These are phyloP conservation scores for Vitis hybrid DNA, from an alignment of 177 flowering plant species.

Conservation along the genomic window DNA sequence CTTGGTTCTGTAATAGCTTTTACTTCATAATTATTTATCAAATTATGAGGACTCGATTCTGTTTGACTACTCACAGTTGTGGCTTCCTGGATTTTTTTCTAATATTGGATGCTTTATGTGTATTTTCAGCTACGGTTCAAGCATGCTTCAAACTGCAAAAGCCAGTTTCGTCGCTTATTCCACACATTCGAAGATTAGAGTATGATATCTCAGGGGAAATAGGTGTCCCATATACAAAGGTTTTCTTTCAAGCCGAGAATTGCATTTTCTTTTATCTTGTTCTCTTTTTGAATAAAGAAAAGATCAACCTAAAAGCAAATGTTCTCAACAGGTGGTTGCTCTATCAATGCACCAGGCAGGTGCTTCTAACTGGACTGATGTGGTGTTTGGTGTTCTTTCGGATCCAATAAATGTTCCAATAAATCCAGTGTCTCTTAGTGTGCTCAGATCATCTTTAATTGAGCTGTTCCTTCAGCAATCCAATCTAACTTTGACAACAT, in stretches of 20 bases:
- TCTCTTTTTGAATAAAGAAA: background rate
- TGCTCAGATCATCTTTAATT: slow-evolving; percentile 59
- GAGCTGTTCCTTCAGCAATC: slow-evolving; percentile 51
- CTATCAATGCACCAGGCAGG: slow-evolving; percentile 53
- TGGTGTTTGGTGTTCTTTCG: slow-evolving; percentile 75
- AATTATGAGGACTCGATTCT: background rate
- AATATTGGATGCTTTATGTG: slow-evolving; percentile 1
- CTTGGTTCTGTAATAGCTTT: too few species aligned
- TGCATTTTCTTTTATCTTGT: slow-evolving; percentile 3
- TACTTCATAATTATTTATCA: background rate
- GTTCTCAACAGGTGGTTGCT: slow-evolving; percentile 54
- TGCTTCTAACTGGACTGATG: slow-evolving; percentile 53
- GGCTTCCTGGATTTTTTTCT: background rate
- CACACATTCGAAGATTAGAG: slow-evolving; percentile 49
- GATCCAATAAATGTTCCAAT: slow-evolving; percentile 47
- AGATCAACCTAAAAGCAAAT: background rate
- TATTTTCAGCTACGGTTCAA: slow-evolving; percentile 58
- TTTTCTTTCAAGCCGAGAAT: slow-evolving; percentile 15
- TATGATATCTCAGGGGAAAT: slow-evolving; percentile 61
- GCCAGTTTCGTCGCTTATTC: slow-evolving; percentile 55
- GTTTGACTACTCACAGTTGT: background rate
- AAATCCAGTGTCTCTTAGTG: slow-evolving; percentile 46
- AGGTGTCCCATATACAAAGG: slow-evolving; percentile 64
- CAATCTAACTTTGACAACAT: slow-evolving; percentile 60
- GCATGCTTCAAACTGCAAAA: slow-evolving; percentile 56